Percentiles rank a stretch among this genome's conserved stretches.
Conservation (phyloP, 2,329 filamentous ascomycete genomes). For the Apiospora sp. region DNA sequence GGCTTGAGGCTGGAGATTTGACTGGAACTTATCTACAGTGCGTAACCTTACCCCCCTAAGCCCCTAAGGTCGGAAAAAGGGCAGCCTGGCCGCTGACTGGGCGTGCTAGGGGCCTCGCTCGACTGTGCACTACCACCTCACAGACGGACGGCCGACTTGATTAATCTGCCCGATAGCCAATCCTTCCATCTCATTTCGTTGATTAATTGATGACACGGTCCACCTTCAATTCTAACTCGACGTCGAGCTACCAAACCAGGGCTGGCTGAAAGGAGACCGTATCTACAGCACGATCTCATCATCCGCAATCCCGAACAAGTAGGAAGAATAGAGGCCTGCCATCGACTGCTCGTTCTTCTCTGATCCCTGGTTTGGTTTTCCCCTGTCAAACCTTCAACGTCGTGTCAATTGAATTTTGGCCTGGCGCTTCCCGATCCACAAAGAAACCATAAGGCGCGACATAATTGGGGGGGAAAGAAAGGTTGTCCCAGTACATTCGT, state of each 20-base stretch:
- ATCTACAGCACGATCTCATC: conserved; percentile 14
- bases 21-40: conserved; percentile 11
- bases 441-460: conserved; percentile 19
- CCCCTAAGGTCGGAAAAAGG: conserved; percentile 6
- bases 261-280: conserved; percentile 19
- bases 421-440: conserved; percentile 17
- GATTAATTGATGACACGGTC: conserved; percentile 22
- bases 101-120: neutral
- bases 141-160: neutral
- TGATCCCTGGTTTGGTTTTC: conserved; percentile 19
- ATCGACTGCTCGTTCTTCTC: neutral
- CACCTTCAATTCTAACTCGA: conserved; percentile 21
- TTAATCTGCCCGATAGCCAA: conserved; percentile 15
- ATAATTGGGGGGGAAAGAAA: conserved; percentile 9
- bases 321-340: conserved; percentile 4
- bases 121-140: neutral
- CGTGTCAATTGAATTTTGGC: conserved; percentile 20
- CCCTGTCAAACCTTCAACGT: conserved; percentile 10
- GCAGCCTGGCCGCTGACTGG: conserved; percentile 1
- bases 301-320: neutral
- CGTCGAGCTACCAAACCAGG: conserved; percentile 19
- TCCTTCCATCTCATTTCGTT: conserved; percentile 19
- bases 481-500: conserved; percentile 10
- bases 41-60: neutral
- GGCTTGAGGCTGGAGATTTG: conserved; percentile 17